A percentile compares a stretch with the other conserved stretches of the same genome.
Conservation (phyloP, 1,139 yeast genomes). For the Yamadazyma conglobata region DNA sequence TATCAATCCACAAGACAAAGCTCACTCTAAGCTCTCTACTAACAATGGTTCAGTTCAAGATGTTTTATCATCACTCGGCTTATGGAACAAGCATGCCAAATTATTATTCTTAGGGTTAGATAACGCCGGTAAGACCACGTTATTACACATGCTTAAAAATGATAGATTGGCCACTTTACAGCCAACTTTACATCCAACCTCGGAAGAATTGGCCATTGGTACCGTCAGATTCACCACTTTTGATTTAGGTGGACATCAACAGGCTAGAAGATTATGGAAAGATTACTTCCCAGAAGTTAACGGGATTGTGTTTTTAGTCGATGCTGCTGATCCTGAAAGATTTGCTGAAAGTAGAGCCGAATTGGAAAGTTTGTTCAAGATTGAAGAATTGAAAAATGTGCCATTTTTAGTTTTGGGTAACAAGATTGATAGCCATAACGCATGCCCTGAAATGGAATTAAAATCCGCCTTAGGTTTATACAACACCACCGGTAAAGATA, state of each 20-base stretch:
- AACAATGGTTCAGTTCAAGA: constrained; percentile 55
- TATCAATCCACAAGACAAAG: neutral
- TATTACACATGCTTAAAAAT: constrained; percentile 94
- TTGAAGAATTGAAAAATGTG: constrained; percentile 83
- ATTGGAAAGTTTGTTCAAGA: constrained; percentile 85
- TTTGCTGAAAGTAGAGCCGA: constrained; percentile 93
- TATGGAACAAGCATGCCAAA: constrained; percentile 98
- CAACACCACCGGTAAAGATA: constrained; percentile 80
- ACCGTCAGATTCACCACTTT: constrained; percentile 95
- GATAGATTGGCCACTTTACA: constrained; percentile 97
- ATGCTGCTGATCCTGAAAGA: constrained; percentile 95
- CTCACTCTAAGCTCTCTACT: neutral
- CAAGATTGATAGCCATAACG: constrained; percentile 91
- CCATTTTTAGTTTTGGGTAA: constrained; percentile 95
- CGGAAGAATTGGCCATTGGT: constrained; percentile 96
- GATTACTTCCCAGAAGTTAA: constrained; percentile 99
- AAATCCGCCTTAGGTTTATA: constrained; percentile 86
- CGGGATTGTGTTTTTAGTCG: constrained; percentile 95
- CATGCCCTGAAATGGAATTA: constrained; percentile 93
- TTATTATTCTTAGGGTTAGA: constrained; percentile 92
- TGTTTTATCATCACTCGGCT: constrained; percentile 86
- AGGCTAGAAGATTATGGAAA: constrained; percentile 99
- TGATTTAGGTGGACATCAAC: constrained; percentile 97
- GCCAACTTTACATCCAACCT: constrained; percentile 98
- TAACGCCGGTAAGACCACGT: constrained; percentile 97